phyloP scores from a whole-genome alignment of 1,284 basidiomycete genomes.

The Blastosporella zonata region DNA sequence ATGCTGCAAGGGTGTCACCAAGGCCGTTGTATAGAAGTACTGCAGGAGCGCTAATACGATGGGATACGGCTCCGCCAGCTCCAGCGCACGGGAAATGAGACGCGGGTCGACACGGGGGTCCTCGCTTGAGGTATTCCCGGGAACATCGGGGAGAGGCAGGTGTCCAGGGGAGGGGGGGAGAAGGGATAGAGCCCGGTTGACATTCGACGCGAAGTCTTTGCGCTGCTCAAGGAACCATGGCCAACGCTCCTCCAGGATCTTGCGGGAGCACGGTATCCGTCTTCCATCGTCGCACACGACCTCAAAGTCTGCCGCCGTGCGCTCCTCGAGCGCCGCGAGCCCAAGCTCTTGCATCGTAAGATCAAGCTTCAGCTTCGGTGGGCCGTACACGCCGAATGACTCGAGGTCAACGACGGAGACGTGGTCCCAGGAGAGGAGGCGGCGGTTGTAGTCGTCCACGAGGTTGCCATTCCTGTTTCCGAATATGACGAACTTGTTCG shows the following conservation, averaged over 20 bases:
- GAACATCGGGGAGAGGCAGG: conserved; percentile 55
- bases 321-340: conserved; percentile 76
- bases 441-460: conserved; percentile 88
- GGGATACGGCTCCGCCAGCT: conserved; percentile 86
- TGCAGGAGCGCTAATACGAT: conserved; percentile 88
- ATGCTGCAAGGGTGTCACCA: conserved; percentile 88
- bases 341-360: conserved; percentile 75
- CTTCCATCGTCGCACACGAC: conserved; percentile 89
- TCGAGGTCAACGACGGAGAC: conserved; percentile 89
- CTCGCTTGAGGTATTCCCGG: conserved; percentile 41
- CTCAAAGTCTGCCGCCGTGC: conserved; percentile 81
- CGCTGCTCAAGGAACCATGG: conserved; percentile 87
- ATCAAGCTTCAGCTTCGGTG: conserved; percentile 69
- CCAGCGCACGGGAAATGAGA: conserved; percentile 74
- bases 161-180: conserved; percentile 58
- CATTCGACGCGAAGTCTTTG: conserved; percentile 51
- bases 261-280: conserved; percentile 77
- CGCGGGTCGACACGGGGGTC: conserved; percentile 65
- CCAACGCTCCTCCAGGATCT: conserved; percentile 85
- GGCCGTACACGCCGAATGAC: conserved; percentile 90
- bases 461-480: conserved; percentile 86
- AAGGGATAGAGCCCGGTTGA: conserved; percentile 50
- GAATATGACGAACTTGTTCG: conserved; percentile 84
- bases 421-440: conserved; percentile 88
- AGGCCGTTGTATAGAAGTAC: conserved; percentile 86